Conservation (phyloP, 179 eudicot genomes). For the Vitellaria paradoxa region DNA sequence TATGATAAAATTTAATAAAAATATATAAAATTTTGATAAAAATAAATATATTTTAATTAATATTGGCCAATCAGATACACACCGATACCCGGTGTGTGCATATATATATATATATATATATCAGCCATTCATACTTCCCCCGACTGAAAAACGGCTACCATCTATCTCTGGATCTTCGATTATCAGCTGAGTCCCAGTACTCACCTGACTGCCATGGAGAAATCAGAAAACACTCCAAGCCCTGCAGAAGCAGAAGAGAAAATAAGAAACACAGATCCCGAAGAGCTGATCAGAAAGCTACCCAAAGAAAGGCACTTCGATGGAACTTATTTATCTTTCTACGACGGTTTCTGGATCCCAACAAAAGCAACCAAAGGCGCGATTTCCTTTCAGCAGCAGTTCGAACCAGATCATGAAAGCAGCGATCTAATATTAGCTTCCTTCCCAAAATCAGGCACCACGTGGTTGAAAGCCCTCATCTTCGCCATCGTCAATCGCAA, state of each 20-base stretch:
- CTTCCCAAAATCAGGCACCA: constrained; percentile 16
- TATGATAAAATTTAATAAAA: too few species aligned
- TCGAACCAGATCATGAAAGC: constrained; percentile 23
- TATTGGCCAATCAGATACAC: too few species aligned
- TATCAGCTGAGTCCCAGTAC: too few species aligned
- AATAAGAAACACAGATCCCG: neutral
- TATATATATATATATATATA: too few species aligned
- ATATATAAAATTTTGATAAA: too few species aligned
- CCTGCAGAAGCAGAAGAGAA: neutral
- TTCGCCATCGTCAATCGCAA: neutral
- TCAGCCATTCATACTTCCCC: too few species aligned
- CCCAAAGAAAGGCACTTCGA: neutral
- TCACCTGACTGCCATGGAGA: too few species aligned
- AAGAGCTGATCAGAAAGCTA: neutral
- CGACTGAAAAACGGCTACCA: too few species aligned
- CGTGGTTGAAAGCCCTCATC: constrained; percentile 25
- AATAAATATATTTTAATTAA: too few species aligned
- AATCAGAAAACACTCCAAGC: too few species aligned
- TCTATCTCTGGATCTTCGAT: too few species aligned
- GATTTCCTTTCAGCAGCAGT: constrained; percentile 28
- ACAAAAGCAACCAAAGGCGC: neutral
- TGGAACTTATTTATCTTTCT: neutral
- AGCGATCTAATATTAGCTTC: constrained; percentile 23
- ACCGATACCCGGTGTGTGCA: too few species aligned
- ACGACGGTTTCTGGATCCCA: neutral